Base-by-base conservation (phyloP, 805 yeast species). In the Metschnikowia colocasiae region DNA sequence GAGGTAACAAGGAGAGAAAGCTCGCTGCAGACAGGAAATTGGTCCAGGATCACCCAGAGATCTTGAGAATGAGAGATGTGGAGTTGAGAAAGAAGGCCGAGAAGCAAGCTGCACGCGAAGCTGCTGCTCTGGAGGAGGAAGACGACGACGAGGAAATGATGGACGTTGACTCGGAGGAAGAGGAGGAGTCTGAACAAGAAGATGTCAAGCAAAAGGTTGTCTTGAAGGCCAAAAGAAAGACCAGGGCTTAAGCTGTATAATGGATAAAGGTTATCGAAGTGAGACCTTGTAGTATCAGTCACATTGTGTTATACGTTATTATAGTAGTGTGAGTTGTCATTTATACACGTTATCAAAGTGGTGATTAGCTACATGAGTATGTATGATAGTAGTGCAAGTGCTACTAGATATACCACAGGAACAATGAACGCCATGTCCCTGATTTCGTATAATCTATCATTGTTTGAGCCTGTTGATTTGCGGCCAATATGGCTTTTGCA, bases 1-100 rank as follows among this genome's bases (percentile, higher is more conserved):
- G 87, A 71, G 97, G 97, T 55, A 94, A 94, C 75, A 87, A 83
- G 71, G 97, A 87, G 58, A 81, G 82, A 68, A 86, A 87, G 68
- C 76, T 89, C 62, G 88, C 83, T 46, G 76, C 85, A 48, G 99
- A 94, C 72, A 83, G 82, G 73, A 88, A 88, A 71, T 78, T 94
- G 64, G 94, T 94, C 41, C 96, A 84, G 64, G 74, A 80, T 48
- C 81, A 94, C 73, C 96, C 96, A 58, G 96, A 87, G 65, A 75
- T 92, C 65, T 78, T 94, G 72, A 86, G 81, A 69, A 82, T 89
- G 79, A 87, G 97, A 76, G 97, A 90, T 32, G 97, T 91, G 48
- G 97, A 91, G 74, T 69, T 89, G 55, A 83, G 87, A 62, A 81
- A 82, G 66, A 79, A 74, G 70, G 81, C 82, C 47, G 90, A 91